Evolutionary conservation across 1,139 yeast genomes (phyloP), one percentile per base, ranked within the genome.

Genomic region (Lodderomyces orthopsilosis): DNA sequence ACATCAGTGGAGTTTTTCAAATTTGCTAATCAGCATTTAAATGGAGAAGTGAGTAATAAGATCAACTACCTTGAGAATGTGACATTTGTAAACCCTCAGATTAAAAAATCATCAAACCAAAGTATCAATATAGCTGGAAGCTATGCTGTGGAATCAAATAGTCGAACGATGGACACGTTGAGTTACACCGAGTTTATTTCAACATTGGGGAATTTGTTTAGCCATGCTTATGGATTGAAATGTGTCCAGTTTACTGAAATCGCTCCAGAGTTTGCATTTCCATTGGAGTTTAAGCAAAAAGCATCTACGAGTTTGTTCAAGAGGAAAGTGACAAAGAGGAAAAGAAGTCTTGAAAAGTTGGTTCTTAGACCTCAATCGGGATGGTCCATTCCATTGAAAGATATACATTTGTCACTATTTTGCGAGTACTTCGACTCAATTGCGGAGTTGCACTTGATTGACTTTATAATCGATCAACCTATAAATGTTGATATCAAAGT

Each of bases 191-290:
- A 56, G 5, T 71, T 60, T 46, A 52, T 62, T 4, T 43, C 46
- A 15, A 50, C 60, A 5, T 51, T 72, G 14, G 46, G 49, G 2
- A 50, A 51, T 13, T 50, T 72, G 7, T 50, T 70, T 9, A 51
- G 51, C 21, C 68, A 68, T 42, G 62, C 70, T 9, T 68, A 54
- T 47, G 73, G 70, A 10, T 49, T 72, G 23, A 59, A 62, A 42
- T 46, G 46, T 3, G 35, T 70, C 2, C 47, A 47, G 5, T 50
- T 80, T 14, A 61, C 63, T 15, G 75, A 78, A 43, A 69, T 80
- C 1, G 72, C 81, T 4, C 81, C 82, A 1, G 71, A 68, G 21
- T 80, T 80, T 53, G 67, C 63, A 35, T 76, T 80, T 42, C 75
- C 77, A 3, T 53, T 56, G 8, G 59, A 55, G 37, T 45, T 48